These are phyloP conservation scores for Naganishia liquefaciens DNA, from an alignment of 1,284 basidiomycete genomes.

Conservation along the genomic window DNA sequence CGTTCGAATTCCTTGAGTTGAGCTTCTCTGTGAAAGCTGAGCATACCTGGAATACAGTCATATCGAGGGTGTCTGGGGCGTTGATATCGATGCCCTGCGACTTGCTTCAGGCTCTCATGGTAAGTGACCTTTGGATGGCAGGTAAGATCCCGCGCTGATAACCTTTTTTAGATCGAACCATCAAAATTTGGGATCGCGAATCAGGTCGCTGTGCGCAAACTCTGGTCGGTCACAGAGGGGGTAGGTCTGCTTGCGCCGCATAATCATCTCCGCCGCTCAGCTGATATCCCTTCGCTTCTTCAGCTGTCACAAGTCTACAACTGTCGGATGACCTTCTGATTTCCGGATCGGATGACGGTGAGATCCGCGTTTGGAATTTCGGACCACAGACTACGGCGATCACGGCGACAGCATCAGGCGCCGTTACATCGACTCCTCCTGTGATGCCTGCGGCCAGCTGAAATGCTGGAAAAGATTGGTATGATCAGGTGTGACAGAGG, in stretches of 20 bases:
- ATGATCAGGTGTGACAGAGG: too few species aligned
- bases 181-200: slow-evolving; percentile 84
- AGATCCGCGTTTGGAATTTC: slow-evolving; percentile 35
- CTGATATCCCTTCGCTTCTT: not conserved
- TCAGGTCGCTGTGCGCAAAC: slow-evolving; percentile 85
- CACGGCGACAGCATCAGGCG: not conserved
- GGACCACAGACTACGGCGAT: slow-evolving; percentile 21
- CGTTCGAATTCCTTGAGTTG: slow-evolving; percentile 89
- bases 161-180: slow-evolving; percentile 43
- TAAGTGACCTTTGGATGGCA: slow-evolving; percentile 36
- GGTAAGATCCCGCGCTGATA: not conserved
- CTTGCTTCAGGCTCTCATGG: slow-evolving; percentile 90
- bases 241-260: slow-evolving; percentile 5
- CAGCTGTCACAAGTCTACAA: slow-evolving; percentile 83
- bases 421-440: too few species aligned
- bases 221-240: slow-evolving; percentile 85
- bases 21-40: slow-evolving; percentile 34
- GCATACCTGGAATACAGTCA: slow-evolving; percentile 55
- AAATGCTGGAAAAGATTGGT: too few species aligned
- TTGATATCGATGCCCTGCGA: slow-evolving; percentile 87
- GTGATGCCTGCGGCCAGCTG: too few species aligned
- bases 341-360: slow-evolving; percentile 80
- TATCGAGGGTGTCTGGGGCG: slow-evolving; percentile 94
- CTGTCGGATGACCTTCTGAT: slow-evolving; percentile 95
- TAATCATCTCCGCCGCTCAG: not conserved